Conservation (phyloP, 352 stramenopile species). For the Phytophthora ramorum region DNA sequence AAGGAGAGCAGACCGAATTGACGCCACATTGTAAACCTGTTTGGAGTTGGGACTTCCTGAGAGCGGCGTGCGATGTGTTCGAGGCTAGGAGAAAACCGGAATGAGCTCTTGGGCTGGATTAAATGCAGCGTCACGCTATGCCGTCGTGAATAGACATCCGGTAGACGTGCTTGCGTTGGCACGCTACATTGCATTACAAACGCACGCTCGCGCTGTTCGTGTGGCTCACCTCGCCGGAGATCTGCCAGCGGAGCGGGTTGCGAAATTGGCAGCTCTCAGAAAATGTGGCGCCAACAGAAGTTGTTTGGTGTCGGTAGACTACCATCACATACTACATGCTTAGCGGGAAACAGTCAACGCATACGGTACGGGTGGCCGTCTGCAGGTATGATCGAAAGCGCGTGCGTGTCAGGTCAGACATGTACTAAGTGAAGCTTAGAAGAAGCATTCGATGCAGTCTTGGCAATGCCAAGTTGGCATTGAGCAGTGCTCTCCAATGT, state of each 20-base stretch:
- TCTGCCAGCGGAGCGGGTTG: background rate
- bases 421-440: too few species aligned
- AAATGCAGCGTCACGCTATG: background rate
- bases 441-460: too few species aligned
- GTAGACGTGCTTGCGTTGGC: background rate
- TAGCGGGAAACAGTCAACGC: too few species aligned
- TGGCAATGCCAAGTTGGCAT: too few species aligned
- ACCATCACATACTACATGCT: too few species aligned
- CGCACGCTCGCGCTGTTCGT: background rate
- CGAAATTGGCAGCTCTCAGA: background rate
- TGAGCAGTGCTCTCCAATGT: too few species aligned
- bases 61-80: background rate
- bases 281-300: too few species aligned
- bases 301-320: too few species aligned
- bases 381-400: too few species aligned
- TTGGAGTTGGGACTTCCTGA: background rate
- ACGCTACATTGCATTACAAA: constrained; percentile 1
- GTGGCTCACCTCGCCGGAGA: background rate
- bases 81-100: constrained; percentile 13
- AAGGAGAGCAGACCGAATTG: constrained; percentile 26
- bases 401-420: too few species aligned
- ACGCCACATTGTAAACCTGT: constrained; percentile 28
- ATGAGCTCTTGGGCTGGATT: constrained; percentile 3
- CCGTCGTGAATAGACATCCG: background rate
- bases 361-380: too few species aligned